Base-by-base conservation (phyloP, 2,329 filamentous ascomycete species). In the Paracamarosporium sp. region DNA sequence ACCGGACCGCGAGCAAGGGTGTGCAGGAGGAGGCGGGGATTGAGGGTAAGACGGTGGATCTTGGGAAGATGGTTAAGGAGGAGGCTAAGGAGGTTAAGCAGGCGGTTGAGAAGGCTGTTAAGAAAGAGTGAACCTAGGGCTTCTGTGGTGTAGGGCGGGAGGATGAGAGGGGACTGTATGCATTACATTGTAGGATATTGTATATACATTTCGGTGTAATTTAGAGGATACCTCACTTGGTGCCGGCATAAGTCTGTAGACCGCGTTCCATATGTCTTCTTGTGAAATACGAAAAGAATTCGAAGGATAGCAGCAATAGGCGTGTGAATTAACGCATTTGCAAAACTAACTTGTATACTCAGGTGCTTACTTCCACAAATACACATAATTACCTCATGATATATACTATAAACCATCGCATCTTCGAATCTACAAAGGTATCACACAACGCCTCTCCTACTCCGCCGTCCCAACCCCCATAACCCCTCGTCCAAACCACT, bases 401-500 rank as follows among this genome's bases (percentile, higher is more conserved):
- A 13, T 9, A 31, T 11, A 11, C 8, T 9, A 5, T 31, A 9
- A 31, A 31, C 3, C 9, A 31, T 31, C 7, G 8, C 13, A 11
- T 31, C 13, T 31, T 31, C 30, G 30, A n/a, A n/a, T 31, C 30
- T 31, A 9, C 3, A 13, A 31, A 31, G 30, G 30, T 31, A 31
- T 40, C 15, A 40, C n/a, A n/a, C n/a, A n/a, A n/a, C n/a, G n/a
- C n/a, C n/a, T n/a, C n/a, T n/a, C n/a, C 61, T 68, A 74, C 35
- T 75, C 73, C 20, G 59, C 57, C 31, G 57, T 56, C 33, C 69
- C 73, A 25, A 78, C 82, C 25, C 83, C 85, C 93, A 98, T 96
- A 3, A 98, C 93, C 1, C 95, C 94, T 56, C 93, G 82, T 0
- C 93, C 94, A 82, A 97, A 98, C 86, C 95, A 99, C 72, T 97